Base-by-base conservation (phyloP, 2,329 filamentous ascomycete genomes). In the Phialophora tarda region DNA sequence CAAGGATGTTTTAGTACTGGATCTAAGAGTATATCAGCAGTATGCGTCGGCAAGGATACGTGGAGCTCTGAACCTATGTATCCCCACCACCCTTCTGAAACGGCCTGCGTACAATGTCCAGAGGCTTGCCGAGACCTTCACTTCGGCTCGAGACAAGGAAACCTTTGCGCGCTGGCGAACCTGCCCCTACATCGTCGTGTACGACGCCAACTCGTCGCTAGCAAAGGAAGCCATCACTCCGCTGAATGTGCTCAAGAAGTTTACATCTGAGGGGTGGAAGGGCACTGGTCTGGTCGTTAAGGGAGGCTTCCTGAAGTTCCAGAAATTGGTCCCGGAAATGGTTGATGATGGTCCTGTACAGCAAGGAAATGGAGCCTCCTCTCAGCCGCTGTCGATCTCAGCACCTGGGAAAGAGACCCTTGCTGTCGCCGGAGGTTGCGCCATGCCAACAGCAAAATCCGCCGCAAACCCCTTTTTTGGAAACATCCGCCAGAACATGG, bases 401-500 rank as follows among this genome's bases (percentile, higher is more conserved):
- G 78, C 82, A 17, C 78, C 79, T 28, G 77, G 83, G 4, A 83
- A 85, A 17, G 83, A 82, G 21, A 82, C 92, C 47, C 86, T 89
- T 1, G 91, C 91, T 1, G 90, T 97, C n/a, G 91, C 93, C 65
- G 95, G 94, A 65, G 94, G 94, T 6, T 96, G 96, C 69, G 86
- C 88, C 66, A 88, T 98, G 76, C 95, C 95, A 4, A 74, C 78
- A 0, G 84, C 86, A 0, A 84, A 87, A 70, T 88, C 88, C 66
- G 86, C 87, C 0, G 84, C 88, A 0, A 96, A 96, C 73, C 93
- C 94, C 0, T 98, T 99, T 81, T 98, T 98, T 77, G 88, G 89
- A 68, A 98, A 97, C 71, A 98, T 99, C 73, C 88, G 95, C 51
- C 95, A 98, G 77, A 97, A 98, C 70, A 94, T 96, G 87, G 95